phyloP scores from a whole-genome alignment of 140 eudicot species.

The Anethum foeniculum region DNA sequence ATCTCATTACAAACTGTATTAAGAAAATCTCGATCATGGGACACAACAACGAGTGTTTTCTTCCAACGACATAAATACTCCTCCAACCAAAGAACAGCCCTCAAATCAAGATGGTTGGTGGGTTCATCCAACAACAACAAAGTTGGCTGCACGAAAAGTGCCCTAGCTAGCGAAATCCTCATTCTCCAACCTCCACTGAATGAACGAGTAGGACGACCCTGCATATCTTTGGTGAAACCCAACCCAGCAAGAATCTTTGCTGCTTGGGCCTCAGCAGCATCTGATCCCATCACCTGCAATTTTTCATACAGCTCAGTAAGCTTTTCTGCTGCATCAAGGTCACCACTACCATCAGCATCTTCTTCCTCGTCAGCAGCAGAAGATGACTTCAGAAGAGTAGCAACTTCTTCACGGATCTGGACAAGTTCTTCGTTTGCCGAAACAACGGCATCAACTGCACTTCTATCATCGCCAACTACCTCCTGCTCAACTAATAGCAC shows the following conservation, averaged over 20 bases:
- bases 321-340: slow-evolving; percentile 25
- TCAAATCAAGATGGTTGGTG: slow-evolving; percentile 46
- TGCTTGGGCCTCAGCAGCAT: slow-evolving; percentile 53
- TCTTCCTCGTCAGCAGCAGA: slow-evolving; percentile 22
- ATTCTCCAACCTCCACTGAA: slow-evolving; percentile 59
- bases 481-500: slow-evolving; percentile 81
- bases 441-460: slow-evolving; percentile 76
- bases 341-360: slow-evolving; percentile 24
- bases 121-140: slow-evolving; percentile 43
- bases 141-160: slow-evolving; percentile 48
- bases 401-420: slow-evolving; percentile 55
- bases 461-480: slow-evolving; percentile 69
- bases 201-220: slow-evolving; percentile 35
- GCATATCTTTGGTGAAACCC: slow-evolving; percentile 49
- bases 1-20: slow-evolving; percentile 45
- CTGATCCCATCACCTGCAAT: slow-evolving; percentile 36
- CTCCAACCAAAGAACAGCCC: slow-evolving; percentile 49
- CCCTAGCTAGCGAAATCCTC: slow-evolving; percentile 51
- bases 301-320: slow-evolving; percentile 37
- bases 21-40: slow-evolving; percentile 43
- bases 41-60: slow-evolving; percentile 47
- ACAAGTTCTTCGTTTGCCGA: slow-evolving; percentile 84
- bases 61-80: slow-evolving; percentile 42
- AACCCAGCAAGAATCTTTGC: slow-evolving; percentile 46
- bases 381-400: slow-evolving; percentile 32